Conservation (phyloP, 1,139 yeast species). For the Saccharomyces hybrid region DNA sequence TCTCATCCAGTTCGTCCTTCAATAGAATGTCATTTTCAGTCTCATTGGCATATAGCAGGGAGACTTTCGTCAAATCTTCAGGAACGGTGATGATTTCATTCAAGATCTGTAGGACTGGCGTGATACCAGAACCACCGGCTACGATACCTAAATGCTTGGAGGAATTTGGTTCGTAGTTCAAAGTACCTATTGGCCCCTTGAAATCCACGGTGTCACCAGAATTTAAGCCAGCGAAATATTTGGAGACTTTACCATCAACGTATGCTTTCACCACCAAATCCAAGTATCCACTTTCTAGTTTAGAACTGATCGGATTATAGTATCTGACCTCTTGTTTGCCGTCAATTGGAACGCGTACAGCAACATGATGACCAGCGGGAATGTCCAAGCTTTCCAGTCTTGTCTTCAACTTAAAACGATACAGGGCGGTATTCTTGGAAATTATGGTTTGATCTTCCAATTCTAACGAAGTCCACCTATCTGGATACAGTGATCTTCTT, state of each 20-base stretch:
- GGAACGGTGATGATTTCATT: constrained; percentile 56
- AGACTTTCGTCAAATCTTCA: constrained; percentile 52
- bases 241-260: constrained; percentile 59
- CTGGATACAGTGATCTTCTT: constrained; percentile 41
- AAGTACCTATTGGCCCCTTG: constrained; percentile 72
- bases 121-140: constrained; percentile 82
- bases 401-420: constrained; percentile 56
- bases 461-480: constrained; percentile 59
- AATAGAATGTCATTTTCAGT: constrained; percentile 65
- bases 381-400: constrained; percentile 55
- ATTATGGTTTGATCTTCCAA: constrained; percentile 63
- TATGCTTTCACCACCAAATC: constrained; percentile 71
- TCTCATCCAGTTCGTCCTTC: constrained; percentile 62
- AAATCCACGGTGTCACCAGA: constrained; percentile 63
- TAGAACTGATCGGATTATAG: constrained; percentile 69
- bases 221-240: constrained; percentile 50
- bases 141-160: constrained; percentile 57
- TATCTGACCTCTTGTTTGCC: constrained; percentile 58
- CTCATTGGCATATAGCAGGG: constrained; percentile 62
- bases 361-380: constrained; percentile 70
- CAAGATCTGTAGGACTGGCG: constrained; percentile 66
- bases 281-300: constrained; percentile 61
- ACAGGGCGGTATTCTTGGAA: constrained; percentile 62
- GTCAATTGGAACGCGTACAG: constrained; percentile 44
- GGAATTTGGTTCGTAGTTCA: constrained; percentile 52